A percentile compares a stretch with the other conserved stretches of the same genome.
Conservation (phyloP, 371 early-diverging fungal genomes). For the Enteropsectra breve region DNA sequence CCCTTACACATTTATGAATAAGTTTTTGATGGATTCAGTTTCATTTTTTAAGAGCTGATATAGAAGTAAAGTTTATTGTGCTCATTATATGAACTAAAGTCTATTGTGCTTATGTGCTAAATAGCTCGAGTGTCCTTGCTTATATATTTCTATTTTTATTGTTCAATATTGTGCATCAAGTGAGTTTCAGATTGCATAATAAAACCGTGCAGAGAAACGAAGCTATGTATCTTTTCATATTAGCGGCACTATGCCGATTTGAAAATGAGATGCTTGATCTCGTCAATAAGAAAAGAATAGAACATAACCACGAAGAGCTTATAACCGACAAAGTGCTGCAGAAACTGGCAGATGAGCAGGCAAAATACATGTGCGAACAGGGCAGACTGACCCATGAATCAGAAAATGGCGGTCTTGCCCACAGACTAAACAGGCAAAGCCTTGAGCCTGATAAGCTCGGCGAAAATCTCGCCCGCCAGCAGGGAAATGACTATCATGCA, state of each 20-base stretch:
- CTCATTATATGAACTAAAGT: not conserved
- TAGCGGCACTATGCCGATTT: too few relatives aligned
- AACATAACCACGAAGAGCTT: constrained; percentile 35
- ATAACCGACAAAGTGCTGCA: constrained; percentile 13
- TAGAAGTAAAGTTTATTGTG: not conserved
- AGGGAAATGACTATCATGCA: constrained; percentile 50
- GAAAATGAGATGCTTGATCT: constrained; percentile 36
- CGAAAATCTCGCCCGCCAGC: constrained; percentile 57
- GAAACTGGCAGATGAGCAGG: constrained; percentile 47
- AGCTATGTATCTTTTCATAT: too few relatives aligned
- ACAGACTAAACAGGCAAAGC: constrained; percentile 31
- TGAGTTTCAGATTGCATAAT: too few relatives aligned
- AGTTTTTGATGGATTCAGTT: not conserved
- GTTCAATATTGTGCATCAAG: not conserved
- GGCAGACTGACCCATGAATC: constrained; percentile 41
- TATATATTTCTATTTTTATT: not conserved
- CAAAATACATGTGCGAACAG: constrained; percentile 44
- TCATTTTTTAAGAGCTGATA: constrained; percentile 10
- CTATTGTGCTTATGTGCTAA: not conserved
- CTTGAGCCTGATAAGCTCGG: constrained; percentile 55
- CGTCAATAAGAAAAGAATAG: constrained; percentile 52
- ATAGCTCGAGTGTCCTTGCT: not conserved
- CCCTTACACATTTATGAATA: not conserved
- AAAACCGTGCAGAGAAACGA: too few relatives aligned
- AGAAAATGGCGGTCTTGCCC: constrained; percentile 2